Conservation (phyloP, 441 rosid genomes). For the Flueggea neowawraea region DNA sequence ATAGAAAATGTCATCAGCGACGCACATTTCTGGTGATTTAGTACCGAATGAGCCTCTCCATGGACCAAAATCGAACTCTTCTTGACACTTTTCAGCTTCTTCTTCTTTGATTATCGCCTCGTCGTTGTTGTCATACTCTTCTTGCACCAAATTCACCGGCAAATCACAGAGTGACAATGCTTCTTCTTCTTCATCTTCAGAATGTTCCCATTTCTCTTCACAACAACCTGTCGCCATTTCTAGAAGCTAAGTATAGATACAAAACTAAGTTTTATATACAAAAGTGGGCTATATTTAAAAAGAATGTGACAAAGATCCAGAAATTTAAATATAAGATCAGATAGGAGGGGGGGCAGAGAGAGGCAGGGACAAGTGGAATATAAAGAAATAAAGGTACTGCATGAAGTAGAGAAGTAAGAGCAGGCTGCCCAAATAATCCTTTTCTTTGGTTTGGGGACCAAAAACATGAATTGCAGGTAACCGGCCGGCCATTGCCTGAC, state of each 20-base stretch:
- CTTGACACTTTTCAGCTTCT: conserved; percentile 22
- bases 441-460: too few relatives aligned
- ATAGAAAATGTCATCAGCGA: conserved; percentile 86
- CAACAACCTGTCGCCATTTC: conserved; percentile 9
- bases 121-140: conserved; percentile 13
- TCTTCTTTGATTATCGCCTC: not conserved
- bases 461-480: too few relatives aligned
- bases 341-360: conserved; percentile 4
- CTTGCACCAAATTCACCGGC: conserved; percentile 36
- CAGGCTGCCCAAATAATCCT: too few relatives aligned
- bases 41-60: conserved; percentile 38
- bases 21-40: conserved; percentile 56
- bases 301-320: not conserved
- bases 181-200: conserved; percentile 44
- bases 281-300: conserved; percentile 15
- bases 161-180: conserved; percentile 71
- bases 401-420: too few relatives aligned
- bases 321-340: not conserved
- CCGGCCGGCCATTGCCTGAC: too few relatives aligned
- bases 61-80: conserved; percentile 61
- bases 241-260: conserved; percentile 9
- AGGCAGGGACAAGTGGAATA: conserved; percentile 21
- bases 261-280: conserved; percentile 5
- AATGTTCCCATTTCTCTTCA: conserved; percentile 16
- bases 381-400: too few relatives aligned